phyloP scores from a whole-genome alignment of 306 rosid species.

The Rosa persica region DNA sequence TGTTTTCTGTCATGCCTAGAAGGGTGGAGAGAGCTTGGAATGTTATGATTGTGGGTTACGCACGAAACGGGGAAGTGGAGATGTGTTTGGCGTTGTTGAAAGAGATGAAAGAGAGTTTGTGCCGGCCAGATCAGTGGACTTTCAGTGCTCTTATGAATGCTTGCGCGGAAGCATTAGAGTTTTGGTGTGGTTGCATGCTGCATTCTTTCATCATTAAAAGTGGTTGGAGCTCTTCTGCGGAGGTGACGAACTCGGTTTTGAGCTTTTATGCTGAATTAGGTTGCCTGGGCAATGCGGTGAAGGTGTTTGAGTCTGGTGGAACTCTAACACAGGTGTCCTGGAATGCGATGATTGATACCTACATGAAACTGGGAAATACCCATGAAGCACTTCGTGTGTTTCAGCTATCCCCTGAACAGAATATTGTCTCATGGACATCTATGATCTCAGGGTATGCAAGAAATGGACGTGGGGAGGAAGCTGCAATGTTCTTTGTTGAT shows the following conservation, averaged over 20 bases:
- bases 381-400: conserved; percentile 57
- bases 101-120: conserved; percentile 51
- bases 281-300: conserved; percentile 45
- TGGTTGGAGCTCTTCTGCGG: conserved; percentile 66
- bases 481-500: conserved; percentile 52
- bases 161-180: conserved; percentile 47
- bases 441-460: conserved; percentile 68
- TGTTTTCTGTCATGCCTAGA: conserved; percentile 57
- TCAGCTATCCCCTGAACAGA: conserved; percentile 57
- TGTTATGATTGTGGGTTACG: conserved; percentile 53
- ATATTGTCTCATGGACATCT: conserved; percentile 79
- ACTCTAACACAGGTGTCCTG: conserved; percentile 62
- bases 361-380: conserved; percentile 72
- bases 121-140: conserved; percentile 72
- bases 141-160: conserved; percentile 65
- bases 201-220: conserved; percentile 61
- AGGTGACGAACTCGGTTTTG: conserved; percentile 64
- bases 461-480: conserved; percentile 67
- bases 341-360: conserved; percentile 75
- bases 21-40: conserved; percentile 76
- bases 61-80: conserved; percentile 53
- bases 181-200: conserved; percentile 50
- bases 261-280: conserved; percentile 68
- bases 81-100: conserved; percentile 53
- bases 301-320: conserved; percentile 47